Conservation (phyloP, 148 eudicot genomes). For the Vaccinium myrtillus region DNA sequence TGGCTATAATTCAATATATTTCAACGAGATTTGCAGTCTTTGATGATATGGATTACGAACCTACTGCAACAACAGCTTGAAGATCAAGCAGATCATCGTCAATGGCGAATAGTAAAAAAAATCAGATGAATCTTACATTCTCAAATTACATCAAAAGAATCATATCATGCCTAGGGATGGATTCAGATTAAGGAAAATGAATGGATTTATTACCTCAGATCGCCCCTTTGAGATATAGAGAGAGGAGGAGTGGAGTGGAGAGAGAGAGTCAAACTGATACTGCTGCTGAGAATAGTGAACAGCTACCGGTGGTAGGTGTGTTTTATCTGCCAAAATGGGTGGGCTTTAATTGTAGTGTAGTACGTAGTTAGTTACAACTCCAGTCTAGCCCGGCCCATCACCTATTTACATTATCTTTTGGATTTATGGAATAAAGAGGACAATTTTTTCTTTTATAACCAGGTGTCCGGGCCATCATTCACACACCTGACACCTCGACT, state of each 20-base stretch:
- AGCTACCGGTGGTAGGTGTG: not conserved
- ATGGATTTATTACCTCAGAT: conserved; percentile 19
- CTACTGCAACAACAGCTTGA: not conserved
- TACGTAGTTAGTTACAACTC: not conserved
- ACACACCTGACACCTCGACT: too few species aligned
- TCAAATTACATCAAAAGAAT: not conserved
- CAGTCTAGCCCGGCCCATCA: not conserved
- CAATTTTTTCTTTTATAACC: too few species aligned
- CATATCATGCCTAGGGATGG: not conserved
- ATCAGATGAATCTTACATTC: not conserved
- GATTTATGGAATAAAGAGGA: too few species aligned
- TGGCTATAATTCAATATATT: not conserved
- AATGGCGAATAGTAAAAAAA: not conserved
- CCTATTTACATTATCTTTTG: not conserved
- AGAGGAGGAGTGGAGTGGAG: not conserved
- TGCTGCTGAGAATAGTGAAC: not conserved
- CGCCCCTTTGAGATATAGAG: conserved; percentile 7
- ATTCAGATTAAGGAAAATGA: not conserved
- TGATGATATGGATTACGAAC: not conserved
- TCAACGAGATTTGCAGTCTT: not conserved
- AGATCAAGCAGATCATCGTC: conserved; percentile 11
- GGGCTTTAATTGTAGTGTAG: not conserved
- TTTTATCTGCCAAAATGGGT: not conserved
- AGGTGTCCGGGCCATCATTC: too few species aligned
- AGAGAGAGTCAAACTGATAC: not conserved